phyloP scores from a whole-genome alignment of 495 filamentous ascomycete species.

The Echria macrotheca region DNA sequence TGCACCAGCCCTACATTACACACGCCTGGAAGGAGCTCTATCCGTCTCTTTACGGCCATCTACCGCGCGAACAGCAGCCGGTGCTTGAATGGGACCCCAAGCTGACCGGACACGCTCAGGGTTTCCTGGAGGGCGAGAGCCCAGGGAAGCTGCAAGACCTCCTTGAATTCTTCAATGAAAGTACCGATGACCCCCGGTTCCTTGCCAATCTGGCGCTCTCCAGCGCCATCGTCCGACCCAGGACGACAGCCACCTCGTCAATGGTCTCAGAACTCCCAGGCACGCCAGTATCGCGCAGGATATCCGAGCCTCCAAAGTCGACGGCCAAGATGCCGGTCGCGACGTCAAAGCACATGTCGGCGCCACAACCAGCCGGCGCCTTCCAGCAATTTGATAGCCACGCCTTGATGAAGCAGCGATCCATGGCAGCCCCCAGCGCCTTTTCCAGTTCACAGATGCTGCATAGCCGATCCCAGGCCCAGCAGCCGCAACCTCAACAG shows the following conservation, averaged over 20 bases:
- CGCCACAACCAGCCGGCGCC: slow-evolving; percentile 10
- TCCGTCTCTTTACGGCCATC: slow-evolving; percentile 32
- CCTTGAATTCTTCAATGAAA: slow-evolving; percentile 43
- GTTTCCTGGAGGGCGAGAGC: slow-evolving; percentile 43
- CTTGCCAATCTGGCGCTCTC: slow-evolving; percentile 39
- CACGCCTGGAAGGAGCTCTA: slow-evolving; percentile 42
- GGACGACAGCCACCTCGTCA: slow-evolving; percentile 12
- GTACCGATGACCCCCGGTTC: slow-evolving; percentile 34
- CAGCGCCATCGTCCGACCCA: slow-evolving; percentile 35
- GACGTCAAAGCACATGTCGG: slow-evolving; percentile 22
- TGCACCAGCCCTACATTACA: slow-evolving; percentile 45
- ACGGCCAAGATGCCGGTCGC: slow-evolving; percentile 5
- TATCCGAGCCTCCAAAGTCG: slow-evolving; percentile 23
- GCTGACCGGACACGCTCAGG: slow-evolving; percentile 42
- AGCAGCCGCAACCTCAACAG: slow-evolving; percentile 8
- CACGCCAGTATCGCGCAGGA: slow-evolving; percentile 10
- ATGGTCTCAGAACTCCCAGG: slow-evolving; percentile 5
- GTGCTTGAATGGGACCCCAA: slow-evolving; percentile 43
- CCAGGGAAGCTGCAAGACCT: slow-evolving; percentile 46
- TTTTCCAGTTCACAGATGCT: slow-evolving; percentile 8
- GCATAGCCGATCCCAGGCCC: too few species aligned
- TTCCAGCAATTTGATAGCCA: slow-evolving; percentile 6
- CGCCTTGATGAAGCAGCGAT: slow-evolving; percentile 17
- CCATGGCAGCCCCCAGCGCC: slow-evolving; percentile 8
- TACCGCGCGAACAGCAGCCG: slow-evolving; percentile 38